phyloP scores from a whole-genome alignment of 768 basidiomycete genomes.

The Epithele typhae region DNA sequence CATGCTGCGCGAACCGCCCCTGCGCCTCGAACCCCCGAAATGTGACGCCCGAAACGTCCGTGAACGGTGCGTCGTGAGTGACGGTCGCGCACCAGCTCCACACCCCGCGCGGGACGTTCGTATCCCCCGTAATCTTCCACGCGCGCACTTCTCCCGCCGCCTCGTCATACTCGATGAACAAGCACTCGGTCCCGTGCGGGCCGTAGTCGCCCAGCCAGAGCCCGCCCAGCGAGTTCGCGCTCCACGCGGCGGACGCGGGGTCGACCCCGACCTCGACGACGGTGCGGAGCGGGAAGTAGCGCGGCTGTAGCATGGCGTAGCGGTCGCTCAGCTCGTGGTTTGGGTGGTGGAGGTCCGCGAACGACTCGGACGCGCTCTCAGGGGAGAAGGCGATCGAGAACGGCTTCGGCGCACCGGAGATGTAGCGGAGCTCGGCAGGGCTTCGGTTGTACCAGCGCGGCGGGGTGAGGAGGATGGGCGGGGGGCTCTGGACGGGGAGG shows the following conservation, averaged over 20 bases:
- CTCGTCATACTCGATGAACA: constrained; percentile 15
- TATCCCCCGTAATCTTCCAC: constrained; percentile 22
- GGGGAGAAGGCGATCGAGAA: constrained; percentile 13
- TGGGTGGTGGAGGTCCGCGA: constrained; percentile 6
- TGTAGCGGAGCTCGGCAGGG: background rate
- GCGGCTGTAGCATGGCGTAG: constrained; percentile 1
- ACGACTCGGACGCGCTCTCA: background rate
- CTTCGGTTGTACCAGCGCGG: background rate
- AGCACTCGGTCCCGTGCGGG: constrained; percentile 19
- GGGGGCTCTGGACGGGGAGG: constrained; percentile 3
- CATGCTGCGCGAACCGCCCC: constrained; percentile 4
- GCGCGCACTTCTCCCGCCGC: constrained; percentile 9
- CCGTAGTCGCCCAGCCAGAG: constrained; percentile 24
- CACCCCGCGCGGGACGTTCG: constrained; percentile 20
- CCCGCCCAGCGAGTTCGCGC: constrained; percentile 17
- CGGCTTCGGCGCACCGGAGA: constrained; percentile 8
- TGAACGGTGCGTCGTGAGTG: background rate
- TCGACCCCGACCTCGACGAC: constrained; percentile 3
- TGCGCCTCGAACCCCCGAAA: constrained; percentile 1
- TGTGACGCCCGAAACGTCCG: background rate
- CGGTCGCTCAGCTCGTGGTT: background rate
- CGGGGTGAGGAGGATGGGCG: background rate
- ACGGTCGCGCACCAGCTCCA: constrained; percentile 14
- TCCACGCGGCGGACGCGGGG: background rate
- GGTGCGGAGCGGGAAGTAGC: constrained; percentile 17